Base-by-base conservation (phyloP, 345 rosid species). In the Salix koriyanagi region DNA sequence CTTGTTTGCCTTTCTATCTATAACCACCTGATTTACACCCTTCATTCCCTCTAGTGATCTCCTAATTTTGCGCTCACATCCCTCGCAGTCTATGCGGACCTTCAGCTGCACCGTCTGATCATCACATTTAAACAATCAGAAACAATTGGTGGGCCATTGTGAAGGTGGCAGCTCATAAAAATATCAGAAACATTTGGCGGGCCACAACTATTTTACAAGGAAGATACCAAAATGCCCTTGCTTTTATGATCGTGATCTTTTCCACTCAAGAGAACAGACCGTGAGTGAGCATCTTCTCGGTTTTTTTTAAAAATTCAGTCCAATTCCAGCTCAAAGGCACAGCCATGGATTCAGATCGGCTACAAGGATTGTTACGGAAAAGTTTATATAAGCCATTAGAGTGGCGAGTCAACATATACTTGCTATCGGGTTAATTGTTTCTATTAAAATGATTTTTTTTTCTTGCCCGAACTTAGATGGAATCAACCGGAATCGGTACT, bases 91-190 rank as follows among this genome's bases (percentile, higher is more conserved):
- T 75, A 96, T 88, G 66, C 85, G 78, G 50, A 93, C 92, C 76
- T 92, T 96, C 42, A 96, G 77, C 87, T 96, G 97, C 85, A 96
- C 98, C 80, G 98, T 96, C 99, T 91, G 92, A 80, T 76, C 16
- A 60, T 10, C 32, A 60, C 1, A 60, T 28, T 0, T 0, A 65
- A 15, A 0, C 61, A 18, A 39, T 46, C 62, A 2, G 11, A n/a
- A n/a, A 56, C 8, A 52, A 8, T 8, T n/a, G 26, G 26, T 2
- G 61, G 61, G 13, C 61, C 61, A n/a, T 34, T 34, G 37, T 34
- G 37, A 0, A 4, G 5, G 6, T 34, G 6, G 37, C 37, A 34
- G 6, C 37, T 21, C 61, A 32, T 32, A 1, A 39, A 39, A 39
- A 39, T 39, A 39, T 39, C 42, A 2, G 42, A 39, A 39, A 39